Evolutionary conservation across 2,329 filamentous ascomycete species (phyloP), one percentile per base, ranked within the genome.

Genomic region (Zelopaecilomyces penicillatus): DNA sequence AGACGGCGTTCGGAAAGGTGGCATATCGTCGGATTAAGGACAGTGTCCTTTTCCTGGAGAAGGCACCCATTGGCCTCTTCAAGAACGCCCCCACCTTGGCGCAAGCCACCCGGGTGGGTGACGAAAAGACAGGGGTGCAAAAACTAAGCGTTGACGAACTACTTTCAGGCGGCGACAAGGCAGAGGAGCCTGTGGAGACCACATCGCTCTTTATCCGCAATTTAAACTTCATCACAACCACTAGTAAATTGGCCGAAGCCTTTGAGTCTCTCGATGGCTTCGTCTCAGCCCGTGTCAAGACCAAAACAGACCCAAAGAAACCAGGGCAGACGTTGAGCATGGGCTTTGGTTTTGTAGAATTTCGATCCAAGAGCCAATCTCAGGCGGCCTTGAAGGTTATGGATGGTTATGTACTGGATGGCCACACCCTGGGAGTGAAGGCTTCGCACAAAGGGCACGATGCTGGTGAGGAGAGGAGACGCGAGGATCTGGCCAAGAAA

Each of bases 271-370:
- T 97, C 44, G 85, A 89, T 55, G 93, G 93, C 43, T 97, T 97
- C 65, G 73, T 93, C 51, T 88, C 86, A 46, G 91, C 89, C 29
- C 79, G 81, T 52, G 89, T 98, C 53, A 96, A 96, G 70, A 96
- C 88, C 27, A 95, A 94, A 68, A 78, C 82, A 34, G 89, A 98
- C 60, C 79, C 89, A n/a, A 96, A 95, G 71, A 86, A 85, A 59
- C 83, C 87, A 12, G 87, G 86, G 6, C 84, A 95, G 64, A 77
- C 85, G 4, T 78, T 98, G 43, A 96, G 90, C 62, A 96, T 97
- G 90, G 93, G 93, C 33, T 98, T 95, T 62, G 93, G 90, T 37
- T 98, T 98, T 64, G 79, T 89, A 48, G 89, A 95, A 57, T 98
- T 97, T 67, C 78, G 76, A 47, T 83, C 76, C 53, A 87, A 87